phyloP scores from a whole-genome alignment of 1,284 basidiomycete genomes.

The Heterobasidion irregulare region DNA sequence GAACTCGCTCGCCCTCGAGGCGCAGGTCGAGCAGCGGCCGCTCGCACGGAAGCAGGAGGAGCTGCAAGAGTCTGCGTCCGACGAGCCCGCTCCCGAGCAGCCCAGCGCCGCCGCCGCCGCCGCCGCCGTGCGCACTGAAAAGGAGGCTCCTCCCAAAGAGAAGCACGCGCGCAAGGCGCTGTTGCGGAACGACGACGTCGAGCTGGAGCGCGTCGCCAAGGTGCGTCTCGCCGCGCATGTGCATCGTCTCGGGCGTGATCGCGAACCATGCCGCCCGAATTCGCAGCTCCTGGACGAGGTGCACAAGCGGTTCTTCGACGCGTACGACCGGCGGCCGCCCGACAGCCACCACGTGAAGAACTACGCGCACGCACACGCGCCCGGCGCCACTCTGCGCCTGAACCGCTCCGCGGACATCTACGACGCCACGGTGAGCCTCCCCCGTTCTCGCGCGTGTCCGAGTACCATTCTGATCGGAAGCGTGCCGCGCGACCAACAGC shows the following conservation, averaged over 20 bases:
- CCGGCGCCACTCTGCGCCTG: not conserved
- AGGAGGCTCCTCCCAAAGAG: constrained; percentile 21
- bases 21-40: constrained; percentile 81
- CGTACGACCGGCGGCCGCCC: constrained; percentile 42
- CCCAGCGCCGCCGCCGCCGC: not conserved
- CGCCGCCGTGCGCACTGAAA: not conserved
- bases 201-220: constrained; percentile 69
- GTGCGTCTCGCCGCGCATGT: constrained; percentile 31
- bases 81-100: constrained; percentile 3
- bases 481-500: constrained; percentile 28
- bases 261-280: not conserved
- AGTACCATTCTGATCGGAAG: not conserved
- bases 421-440: constrained; percentile 65
- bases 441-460: too few relatives aligned
- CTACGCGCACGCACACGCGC: constrained; percentile 24
- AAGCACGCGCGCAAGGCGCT: constrained; percentile 59
- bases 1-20: constrained; percentile 69
- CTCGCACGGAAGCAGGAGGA: constrained; percentile 85
- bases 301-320: constrained; percentile 67
- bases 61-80: constrained; percentile 34
- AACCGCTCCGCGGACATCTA: constrained; percentile 20
- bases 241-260: not conserved
- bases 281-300: constrained; percentile 68
- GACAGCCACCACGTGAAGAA: constrained; percentile 14
- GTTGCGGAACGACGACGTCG: constrained; percentile 83